phyloP scores from a whole-genome alignment of 495 filamentous ascomycete species.

The Trichocladium antarcticum region DNA sequence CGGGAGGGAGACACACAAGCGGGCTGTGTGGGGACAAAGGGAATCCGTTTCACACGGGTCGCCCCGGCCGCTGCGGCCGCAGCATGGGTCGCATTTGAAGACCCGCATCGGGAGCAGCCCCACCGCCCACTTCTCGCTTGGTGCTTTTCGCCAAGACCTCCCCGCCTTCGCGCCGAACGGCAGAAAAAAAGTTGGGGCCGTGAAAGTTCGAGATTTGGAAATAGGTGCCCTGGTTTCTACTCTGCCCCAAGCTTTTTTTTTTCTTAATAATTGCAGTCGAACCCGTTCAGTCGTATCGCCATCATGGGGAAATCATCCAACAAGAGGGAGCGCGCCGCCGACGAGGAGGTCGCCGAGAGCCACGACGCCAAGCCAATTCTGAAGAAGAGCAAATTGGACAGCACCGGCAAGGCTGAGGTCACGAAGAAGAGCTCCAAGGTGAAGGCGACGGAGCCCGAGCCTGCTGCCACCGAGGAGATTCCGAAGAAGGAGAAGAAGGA shows the following conservation, averaged over 20 bases:
- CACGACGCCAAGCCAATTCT: conserved; percentile 16
- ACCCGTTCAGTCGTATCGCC: not conserved
- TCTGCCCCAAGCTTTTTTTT: not conserved
- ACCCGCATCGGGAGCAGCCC: conserved; percentile 3
- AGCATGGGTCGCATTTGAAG: conserved; percentile 11
- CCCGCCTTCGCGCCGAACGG: not conserved
- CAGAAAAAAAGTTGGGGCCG: conserved; percentile 4
- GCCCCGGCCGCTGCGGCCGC: conserved; percentile 6
- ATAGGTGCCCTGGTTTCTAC: not conserved
- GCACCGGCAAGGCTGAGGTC: conserved; percentile 28
- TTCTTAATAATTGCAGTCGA: not conserved
- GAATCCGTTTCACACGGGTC: not conserved
- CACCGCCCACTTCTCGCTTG: no score
- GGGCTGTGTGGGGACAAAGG: not conserved
- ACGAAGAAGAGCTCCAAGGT: conserved; percentile 29
- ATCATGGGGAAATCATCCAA: conserved; percentile 24
- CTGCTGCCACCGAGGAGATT: conserved; percentile 24
- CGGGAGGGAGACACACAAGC: no score
- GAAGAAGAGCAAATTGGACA: conserved; percentile 29
- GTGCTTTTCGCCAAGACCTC: not conserved
- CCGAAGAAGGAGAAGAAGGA: conserved; percentile 16
- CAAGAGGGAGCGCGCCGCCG: conserved; percentile 25
- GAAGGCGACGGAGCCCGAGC: conserved; percentile 32
- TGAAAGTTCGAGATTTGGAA: no score
- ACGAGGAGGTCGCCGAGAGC: conserved; percentile 21